Evolutionary conservation across 345 rosid species (phyloP).

Genomic region (Citrus medica): DNA sequence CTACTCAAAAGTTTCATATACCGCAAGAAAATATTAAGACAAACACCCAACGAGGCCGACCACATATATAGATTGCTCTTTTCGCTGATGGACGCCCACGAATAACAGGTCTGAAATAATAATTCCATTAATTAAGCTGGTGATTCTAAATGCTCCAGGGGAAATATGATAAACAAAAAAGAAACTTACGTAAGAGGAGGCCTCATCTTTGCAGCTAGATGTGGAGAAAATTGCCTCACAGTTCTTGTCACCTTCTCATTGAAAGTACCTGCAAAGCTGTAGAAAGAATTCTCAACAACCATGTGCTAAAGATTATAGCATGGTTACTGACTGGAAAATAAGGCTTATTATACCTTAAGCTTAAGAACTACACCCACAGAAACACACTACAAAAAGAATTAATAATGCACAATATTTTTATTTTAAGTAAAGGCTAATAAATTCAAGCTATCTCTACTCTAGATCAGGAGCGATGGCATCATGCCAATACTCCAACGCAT

Average conservation of each 20-base stretch:
- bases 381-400: background rate
- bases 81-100: constrained; percentile 95
- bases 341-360: background rate
- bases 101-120: constrained; percentile 67
- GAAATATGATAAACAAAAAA: constrained; percentile 1
- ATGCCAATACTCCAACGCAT: background rate
- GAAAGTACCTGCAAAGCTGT: constrained; percentile 96
- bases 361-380: background rate
- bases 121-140: constrained; percentile 15
- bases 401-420: background rate
- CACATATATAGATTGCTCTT: constrained; percentile 77
- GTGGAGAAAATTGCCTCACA: constrained; percentile 88
- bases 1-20: constrained; percentile 20
- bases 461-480: background rate
- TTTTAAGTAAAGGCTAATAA: background rate
- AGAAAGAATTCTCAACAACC: constrained; percentile 19
- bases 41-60: constrained; percentile 90
- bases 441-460: background rate
- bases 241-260: constrained; percentile 88
- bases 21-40: constrained; percentile 70
- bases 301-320: background rate
- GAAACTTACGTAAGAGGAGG: constrained; percentile 74
- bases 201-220: constrained; percentile 92
- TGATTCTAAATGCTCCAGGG: background rate
- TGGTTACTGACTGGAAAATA: background rate